A percentile compares a stretch with the other conserved stretches of the same genome.
phyloP scores from a whole-genome alignment of 441 rosid genomes.

The Brassica hybrid region DNA sequence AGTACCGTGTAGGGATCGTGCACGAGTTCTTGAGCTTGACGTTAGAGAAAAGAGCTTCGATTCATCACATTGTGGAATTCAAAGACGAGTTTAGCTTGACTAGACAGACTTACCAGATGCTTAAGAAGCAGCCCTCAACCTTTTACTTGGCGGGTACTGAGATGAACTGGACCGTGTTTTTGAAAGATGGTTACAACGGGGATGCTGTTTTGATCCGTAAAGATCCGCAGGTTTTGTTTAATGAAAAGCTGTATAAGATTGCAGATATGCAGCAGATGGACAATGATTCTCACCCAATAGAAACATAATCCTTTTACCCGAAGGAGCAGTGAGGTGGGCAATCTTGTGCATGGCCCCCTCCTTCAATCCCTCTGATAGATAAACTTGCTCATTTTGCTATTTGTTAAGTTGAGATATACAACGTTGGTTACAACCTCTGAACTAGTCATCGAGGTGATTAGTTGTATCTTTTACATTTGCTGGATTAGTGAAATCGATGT shows the following conservation, averaged over 20 bases:
- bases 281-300: conserved; percentile 15
- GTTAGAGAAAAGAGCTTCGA: conserved; percentile 82
- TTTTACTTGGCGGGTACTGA: conserved; percentile 92
- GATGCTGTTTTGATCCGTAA: conserved; percentile 61
- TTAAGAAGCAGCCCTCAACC: conserved; percentile 66
- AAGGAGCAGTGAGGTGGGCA: conserved; percentile 1
- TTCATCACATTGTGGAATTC: conserved; percentile 90
- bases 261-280: conserved; percentile 68
- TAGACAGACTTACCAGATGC: conserved; percentile 80
- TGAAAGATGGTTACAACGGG: conserved; percentile 65
- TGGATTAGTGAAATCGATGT: conserved; percentile 1
- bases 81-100: conserved; percentile 92
- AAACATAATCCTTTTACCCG: background rate
- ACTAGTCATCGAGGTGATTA: background rate
- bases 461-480: background rate
- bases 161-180: conserved; percentile 92
- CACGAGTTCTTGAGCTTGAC: conserved; percentile 93
- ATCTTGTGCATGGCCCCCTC: background rate
- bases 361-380: background rate
- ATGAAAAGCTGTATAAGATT: conserved; percentile 64
- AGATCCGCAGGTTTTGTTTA: conserved; percentile 80
- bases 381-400: background rate
- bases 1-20: conserved; percentile 77
- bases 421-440: background rate
- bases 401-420: background rate